Evolutionary conservation across 768 basidiomycete genomes (phyloP).

Genomic region (Lactifluus hygrophoroides): DNA sequence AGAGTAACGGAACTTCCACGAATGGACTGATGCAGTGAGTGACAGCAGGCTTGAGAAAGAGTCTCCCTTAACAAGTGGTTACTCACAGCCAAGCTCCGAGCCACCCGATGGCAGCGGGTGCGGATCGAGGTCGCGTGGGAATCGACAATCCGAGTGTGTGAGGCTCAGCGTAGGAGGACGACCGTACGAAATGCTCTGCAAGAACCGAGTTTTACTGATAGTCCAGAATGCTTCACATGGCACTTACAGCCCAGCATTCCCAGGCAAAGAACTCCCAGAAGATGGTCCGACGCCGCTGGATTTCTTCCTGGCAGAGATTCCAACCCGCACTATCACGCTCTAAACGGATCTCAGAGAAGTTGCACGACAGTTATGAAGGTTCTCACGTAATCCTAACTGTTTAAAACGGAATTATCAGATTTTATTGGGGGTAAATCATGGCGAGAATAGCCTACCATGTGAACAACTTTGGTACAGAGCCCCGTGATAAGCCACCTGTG

Average conservation of each 20-base stretch:
- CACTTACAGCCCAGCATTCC: slow-evolving; percentile 34
- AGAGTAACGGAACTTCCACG: slow-evolving; percentile 39
- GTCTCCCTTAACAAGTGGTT: not conserved
- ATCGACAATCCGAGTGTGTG: slow-evolving; percentile 43
- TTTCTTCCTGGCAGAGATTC: slow-evolving; percentile 38
- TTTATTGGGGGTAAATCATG: not conserved
- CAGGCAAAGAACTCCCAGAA: slow-evolving; percentile 49
- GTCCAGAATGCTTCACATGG: not conserved
- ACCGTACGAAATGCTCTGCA: slow-evolving; percentile 41
- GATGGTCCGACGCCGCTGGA: slow-evolving; percentile 37
- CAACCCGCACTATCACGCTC: slow-evolving; percentile 45
- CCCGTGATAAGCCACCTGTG: slow-evolving; percentile 44
- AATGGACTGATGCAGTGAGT: slow-evolving; percentile 21
- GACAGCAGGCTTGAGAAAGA: not conserved
- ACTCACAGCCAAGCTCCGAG: slow-evolving; percentile 38
- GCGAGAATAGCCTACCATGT: slow-evolving; percentile 32
- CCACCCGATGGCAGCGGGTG: slow-evolving; percentile 28
- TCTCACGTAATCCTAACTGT: slow-evolving; percentile 46
- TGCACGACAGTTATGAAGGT: not conserved
- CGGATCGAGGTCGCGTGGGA: slow-evolving; percentile 39
- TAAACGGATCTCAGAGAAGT: slow-evolving; percentile 21
- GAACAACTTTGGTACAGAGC: slow-evolving; percentile 34
- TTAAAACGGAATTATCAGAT: not conserved
- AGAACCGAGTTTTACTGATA: not conserved
- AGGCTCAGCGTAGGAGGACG: slow-evolving; percentile 39